Evolutionary conservation across 2,329 filamentous ascomycete species (phyloP).

Genomic region (Hypomyces rosellus): DNA sequence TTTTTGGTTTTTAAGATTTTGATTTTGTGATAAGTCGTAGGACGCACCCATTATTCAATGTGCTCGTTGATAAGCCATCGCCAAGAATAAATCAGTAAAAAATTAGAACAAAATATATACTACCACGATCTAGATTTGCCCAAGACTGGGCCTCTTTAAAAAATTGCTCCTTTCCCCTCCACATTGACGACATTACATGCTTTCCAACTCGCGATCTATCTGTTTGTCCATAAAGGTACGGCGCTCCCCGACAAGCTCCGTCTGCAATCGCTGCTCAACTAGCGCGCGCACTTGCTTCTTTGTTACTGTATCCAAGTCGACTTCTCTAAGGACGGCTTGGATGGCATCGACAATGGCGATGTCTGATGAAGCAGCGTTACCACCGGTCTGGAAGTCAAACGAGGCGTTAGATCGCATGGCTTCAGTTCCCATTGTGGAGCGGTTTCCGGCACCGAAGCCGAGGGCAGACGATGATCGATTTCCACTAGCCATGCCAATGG

Average conservation of each 20-base stretch:
- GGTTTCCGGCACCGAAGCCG: constrained; percentile 40
- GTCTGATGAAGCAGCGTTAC: constrained; percentile 65
- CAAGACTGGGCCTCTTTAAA: background rate
- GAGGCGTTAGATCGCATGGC: constrained; percentile 45
- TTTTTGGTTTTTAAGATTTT: background rate
- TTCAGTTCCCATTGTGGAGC: constrained; percentile 24
- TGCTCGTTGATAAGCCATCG: constrained; percentile 7
- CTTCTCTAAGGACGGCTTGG: constrained; percentile 72
- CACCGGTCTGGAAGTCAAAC: constrained; percentile 54
- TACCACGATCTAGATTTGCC: constrained; percentile 4
- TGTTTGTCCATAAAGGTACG: constrained; percentile 84
- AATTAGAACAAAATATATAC: constrained; percentile 10
- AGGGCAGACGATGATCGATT: constrained; percentile 40
- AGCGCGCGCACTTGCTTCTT: constrained; percentile 94
- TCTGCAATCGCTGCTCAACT: constrained; percentile 89
- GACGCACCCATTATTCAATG: constrained; percentile 4
- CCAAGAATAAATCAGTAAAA: background rate
- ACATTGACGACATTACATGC: constrained; percentile 57
- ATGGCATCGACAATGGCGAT: constrained; percentile 77
- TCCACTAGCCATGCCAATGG: constrained; percentile 26
- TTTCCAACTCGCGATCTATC: constrained; percentile 89
- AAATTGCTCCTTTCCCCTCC: background rate
- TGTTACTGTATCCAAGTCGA: constrained; percentile 93
- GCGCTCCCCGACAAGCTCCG: constrained; percentile 78
- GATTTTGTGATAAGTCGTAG: constrained; percentile 1